These are phyloP conservation scores for Juglanconis juglandina DNA, from an alignment of 2,329 filamentous ascomycete species.

Conservation along the genomic window DNA sequence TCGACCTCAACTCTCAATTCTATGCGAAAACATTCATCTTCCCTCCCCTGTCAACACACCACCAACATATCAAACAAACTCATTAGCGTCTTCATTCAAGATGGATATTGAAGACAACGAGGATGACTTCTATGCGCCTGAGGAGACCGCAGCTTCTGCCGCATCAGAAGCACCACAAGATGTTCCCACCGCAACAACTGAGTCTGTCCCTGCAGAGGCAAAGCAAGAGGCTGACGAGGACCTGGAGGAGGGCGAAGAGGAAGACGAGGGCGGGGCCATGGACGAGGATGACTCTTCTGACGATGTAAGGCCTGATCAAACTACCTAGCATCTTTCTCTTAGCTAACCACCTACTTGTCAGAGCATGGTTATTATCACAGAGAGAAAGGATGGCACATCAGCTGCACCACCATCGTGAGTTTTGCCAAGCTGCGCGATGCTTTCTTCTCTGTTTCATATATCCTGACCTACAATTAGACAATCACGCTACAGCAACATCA, in stretches of 20 bases:
- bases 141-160: constrained; percentile 45
- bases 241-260: constrained; percentile 62
- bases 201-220: constrained; percentile 27
- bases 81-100: constrained; percentile 21
- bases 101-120: constrained; percentile 66
- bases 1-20: background rate
- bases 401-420: constrained; percentile 57
- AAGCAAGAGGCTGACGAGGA: constrained; percentile 46
- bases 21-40: background rate
- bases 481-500: constrained; percentile 61
- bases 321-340: background rate
- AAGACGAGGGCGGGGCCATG: constrained; percentile 59
- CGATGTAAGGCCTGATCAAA: constrained; percentile 28
- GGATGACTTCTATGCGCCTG: constrained; percentile 64
- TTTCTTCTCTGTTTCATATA: no score
- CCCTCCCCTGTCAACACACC: background rate
- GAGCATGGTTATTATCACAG: constrained; percentile 68
- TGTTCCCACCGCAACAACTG: constrained; percentile 15
- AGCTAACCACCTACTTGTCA: constrained; percentile 26
- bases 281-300: constrained; percentile 52
- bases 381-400: constrained; percentile 62
- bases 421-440: background rate
- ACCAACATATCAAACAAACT: background rate
- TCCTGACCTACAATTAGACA: constrained; percentile 40
- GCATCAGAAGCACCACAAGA: constrained; percentile 23